Evolutionary conservation across 108 stramenopile species (phyloP).

Genomic region (Ochromonas danica): DNA sequence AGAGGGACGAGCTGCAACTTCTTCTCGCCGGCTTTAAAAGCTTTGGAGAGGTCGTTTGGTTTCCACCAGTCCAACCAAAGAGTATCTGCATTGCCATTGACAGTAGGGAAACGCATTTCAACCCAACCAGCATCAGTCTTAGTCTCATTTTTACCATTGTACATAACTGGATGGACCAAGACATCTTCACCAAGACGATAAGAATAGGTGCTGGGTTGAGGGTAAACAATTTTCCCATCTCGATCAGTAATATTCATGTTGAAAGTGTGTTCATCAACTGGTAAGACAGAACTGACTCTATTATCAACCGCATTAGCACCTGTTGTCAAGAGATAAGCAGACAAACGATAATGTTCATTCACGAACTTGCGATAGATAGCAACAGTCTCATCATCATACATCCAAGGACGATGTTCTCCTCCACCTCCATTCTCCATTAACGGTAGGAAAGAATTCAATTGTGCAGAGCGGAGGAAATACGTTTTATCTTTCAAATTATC

Average conservation of each 20-base stretch:
- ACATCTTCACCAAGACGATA: conserved; percentile 25
- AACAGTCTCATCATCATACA: conserved; percentile 25
- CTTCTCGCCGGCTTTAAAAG: conserved; percentile 9
- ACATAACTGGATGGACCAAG: conserved; percentile 32
- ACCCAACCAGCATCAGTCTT: conserved; percentile 11
- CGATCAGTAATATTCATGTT: background rate
- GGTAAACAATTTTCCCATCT: background rate
- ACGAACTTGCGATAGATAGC: conserved; percentile 21
- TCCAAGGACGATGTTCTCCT: conserved; percentile 34
- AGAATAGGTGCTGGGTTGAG: conserved; percentile 32
- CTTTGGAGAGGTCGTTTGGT: background rate
- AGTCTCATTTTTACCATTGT: background rate
- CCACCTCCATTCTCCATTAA: conserved; percentile 47
- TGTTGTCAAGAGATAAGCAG: background rate
- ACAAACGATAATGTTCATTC: conserved; percentile 6
- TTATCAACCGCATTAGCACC: conserved; percentile 16
- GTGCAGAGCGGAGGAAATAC: conserved; percentile 36
- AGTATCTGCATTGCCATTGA: background rate
- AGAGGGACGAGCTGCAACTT: background rate
- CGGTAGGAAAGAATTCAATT: conserved; percentile 25
- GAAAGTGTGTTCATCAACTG: background rate
- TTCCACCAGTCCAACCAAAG: conserved; percentile 36
- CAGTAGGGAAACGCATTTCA: background rate
- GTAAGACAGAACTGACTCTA: background rate
- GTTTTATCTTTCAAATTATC: background rate